Evolutionary conservation across 768 basidiomycete species (phyloP).

Genomic region (Termitomyces sp.): DNA sequence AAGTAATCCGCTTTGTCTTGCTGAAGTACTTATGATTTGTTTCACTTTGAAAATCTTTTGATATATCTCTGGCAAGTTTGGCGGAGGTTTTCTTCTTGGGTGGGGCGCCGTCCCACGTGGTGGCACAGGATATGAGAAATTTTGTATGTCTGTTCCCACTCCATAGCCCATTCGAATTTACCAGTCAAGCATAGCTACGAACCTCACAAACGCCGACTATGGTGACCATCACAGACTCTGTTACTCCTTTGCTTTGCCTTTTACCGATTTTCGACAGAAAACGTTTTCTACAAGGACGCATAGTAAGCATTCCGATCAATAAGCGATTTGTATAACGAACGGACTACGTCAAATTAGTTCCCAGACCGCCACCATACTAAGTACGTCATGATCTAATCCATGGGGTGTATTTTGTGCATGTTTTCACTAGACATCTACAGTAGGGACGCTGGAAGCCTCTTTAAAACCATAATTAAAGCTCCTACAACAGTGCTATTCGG

Average conservation of each 20-base stretch:
- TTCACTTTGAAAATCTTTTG: background rate
- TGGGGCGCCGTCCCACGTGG: conserved; percentile 37
- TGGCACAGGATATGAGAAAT: conserved; percentile 48
- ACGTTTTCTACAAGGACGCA: conserved; percentile 47
- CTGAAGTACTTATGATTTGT: conserved; percentile 27
- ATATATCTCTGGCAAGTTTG: conserved; percentile 28
- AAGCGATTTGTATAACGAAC: background rate
- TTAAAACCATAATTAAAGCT: background rate
- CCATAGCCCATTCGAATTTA: background rate
- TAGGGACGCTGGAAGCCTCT: conserved; percentile 13
- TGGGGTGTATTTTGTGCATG: background rate
- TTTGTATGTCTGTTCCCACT: conserved; percentile 23
- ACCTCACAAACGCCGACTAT: conserved; percentile 36
- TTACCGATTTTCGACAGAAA: conserved; percentile 26
- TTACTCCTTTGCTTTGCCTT: background rate
- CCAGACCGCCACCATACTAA: conserved; percentile 47
- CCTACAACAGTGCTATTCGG: conserved; percentile 44
- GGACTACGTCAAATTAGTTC: conserved; percentile 18
- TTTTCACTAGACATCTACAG: conserved; percentile 39
- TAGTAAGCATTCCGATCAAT: conserved; percentile 26
- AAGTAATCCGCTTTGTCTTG: conserved; percentile 43
- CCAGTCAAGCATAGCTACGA: conserved; percentile 20
- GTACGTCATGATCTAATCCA: conserved; percentile 21
- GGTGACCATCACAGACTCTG: conserved; percentile 20
- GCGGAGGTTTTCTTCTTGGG: conserved; percentile 40